These are phyloP conservation scores for Phytophthora crassamura DNA, from an alignment of 352 stramenopile genomes.

Conservation along the genomic window DNA sequence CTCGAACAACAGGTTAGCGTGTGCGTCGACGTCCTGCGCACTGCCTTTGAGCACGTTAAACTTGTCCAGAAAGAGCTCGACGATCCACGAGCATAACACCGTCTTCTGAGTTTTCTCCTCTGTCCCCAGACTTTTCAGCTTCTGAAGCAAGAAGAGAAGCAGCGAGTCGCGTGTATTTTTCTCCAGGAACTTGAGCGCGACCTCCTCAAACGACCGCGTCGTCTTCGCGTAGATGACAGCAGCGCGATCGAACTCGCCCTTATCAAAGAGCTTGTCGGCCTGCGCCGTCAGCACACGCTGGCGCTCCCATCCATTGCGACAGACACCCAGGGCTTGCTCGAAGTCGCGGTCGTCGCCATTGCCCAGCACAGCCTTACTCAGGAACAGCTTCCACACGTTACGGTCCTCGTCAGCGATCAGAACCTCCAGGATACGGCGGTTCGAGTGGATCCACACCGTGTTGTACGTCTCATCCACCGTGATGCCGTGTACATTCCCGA, in stretches of 20 bases:
- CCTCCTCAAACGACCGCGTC: slow-evolving; percentile 90
- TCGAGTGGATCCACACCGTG: slow-evolving; percentile 85
- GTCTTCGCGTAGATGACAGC: slow-evolving; percentile 92
- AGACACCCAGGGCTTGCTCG: slow-evolving; percentile 87
- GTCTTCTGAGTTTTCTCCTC: slow-evolving; percentile 94
- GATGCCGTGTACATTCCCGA: slow-evolving; percentile 74
- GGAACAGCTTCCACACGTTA: slow-evolving; percentile 92
- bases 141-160: slow-evolving; percentile 89
- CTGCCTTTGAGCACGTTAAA: slow-evolving; percentile 89
- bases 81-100: slow-evolving; percentile 93
- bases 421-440: slow-evolving; percentile 81
- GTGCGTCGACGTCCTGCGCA: slow-evolving; percentile 85
- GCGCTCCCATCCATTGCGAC: slow-evolving; percentile 79
- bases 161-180: slow-evolving; percentile 83
- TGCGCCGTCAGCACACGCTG: slow-evolving; percentile 90
- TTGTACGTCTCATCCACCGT: slow-evolving; percentile 81
- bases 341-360: slow-evolving; percentile 86
- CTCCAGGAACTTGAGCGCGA: slow-evolving; percentile 93
- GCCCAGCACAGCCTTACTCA: slow-evolving; percentile 87
- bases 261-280: slow-evolving; percentile 92
- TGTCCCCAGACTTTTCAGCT: slow-evolving; percentile 79
- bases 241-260: slow-evolving; percentile 84
- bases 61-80: slow-evolving; percentile 93
- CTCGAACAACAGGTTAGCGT: slow-evolving; percentile 89
- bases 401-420: slow-evolving; percentile 89